Evolutionary conservation across 1,139 yeast species (phyloP).

Genomic region (Zygosaccharomyces pseudobailii): DNA sequence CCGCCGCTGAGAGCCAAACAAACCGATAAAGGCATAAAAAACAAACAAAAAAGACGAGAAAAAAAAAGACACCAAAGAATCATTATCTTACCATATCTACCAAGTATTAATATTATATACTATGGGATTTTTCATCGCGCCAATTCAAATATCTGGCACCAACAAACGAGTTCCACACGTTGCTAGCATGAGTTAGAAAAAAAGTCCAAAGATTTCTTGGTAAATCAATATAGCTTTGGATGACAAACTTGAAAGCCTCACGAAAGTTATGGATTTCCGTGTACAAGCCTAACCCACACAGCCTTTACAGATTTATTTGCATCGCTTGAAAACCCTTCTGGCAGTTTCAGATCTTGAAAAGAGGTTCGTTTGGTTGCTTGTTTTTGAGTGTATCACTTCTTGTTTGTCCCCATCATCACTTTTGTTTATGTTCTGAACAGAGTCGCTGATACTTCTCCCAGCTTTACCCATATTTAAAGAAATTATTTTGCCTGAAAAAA

Average conservation of each 20-base stretch:
- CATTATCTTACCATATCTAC: constrained; percentile 5
- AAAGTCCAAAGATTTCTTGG: constrained; percentile 59
- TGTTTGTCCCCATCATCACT: constrained; percentile 1
- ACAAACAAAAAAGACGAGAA: too few relatives aligned
- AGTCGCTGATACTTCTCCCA: constrained; percentile 18
- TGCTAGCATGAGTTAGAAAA: constrained; percentile 44
- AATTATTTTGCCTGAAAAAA: constrained; percentile 30
- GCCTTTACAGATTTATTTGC: constrained; percentile 12
- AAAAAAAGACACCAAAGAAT: constrained; percentile 5
- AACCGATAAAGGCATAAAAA: background rate
- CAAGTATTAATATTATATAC: constrained; percentile 23
- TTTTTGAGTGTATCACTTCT: constrained; percentile 2
- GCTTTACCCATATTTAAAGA: constrained; percentile 30
- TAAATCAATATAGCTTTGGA: constrained; percentile 60
- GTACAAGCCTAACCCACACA: constrained; percentile 38
- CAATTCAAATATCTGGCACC: constrained; percentile 42
- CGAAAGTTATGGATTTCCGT: constrained; percentile 53
- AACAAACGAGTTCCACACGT: constrained; percentile 70
- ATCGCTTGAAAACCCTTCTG: constrained; percentile 15
- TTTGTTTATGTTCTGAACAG: constrained; percentile 11
- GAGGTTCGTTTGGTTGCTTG: constrained; percentile 7
- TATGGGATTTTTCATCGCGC: constrained; percentile 30
- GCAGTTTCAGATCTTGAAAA: constrained; percentile 27
- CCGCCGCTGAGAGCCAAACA: too few relatives aligned
- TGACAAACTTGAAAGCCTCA: constrained; percentile 64